A percentile compares a stretch with the other conserved stretches of the same genome.
phyloP scores from a whole-genome alignment of 78 protist genomes.

The Dictyostelium purpureum region DNA sequence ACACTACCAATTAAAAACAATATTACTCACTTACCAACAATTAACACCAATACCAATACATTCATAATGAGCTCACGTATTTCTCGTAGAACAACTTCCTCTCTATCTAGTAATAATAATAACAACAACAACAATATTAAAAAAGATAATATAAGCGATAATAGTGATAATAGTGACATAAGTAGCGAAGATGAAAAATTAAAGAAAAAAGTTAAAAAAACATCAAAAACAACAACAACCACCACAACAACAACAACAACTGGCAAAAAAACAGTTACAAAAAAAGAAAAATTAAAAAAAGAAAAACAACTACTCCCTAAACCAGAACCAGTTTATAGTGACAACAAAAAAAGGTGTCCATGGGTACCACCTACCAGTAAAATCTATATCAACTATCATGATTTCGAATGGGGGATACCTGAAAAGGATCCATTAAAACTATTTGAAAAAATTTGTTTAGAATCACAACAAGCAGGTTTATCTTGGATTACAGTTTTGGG shows the following conservation, averaged over 20 bases:
- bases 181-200: neutral
- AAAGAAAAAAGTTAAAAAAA: neutral
- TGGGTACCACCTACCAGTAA: neutral
- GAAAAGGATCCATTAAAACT: neutral
- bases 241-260: neutral
- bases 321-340: too few species aligned
- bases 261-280: neutral
- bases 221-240: neutral
- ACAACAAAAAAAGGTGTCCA: constrained; percentile 6
- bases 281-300: neutral
- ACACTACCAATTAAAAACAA: too few species aligned
- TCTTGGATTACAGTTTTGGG: constrained; percentile 46
- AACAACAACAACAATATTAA: neutral
- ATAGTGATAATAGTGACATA: too few species aligned
- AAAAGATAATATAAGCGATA: too few species aligned
- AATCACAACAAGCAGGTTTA: constrained; percentile 27
- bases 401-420: constrained; percentile 43
- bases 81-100: too few species aligned
- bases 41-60: too few species aligned
- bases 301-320: too few species aligned
- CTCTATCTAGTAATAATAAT: too few species aligned
- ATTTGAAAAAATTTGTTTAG: constrained; percentile 61
- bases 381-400: constrained; percentile 35
- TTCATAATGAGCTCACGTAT: too few species aligned
- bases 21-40: too few species aligned